Conservation (phyloP, 176 grass and related monocot species). For the Rhipidocladum racemiflorum region DNA sequence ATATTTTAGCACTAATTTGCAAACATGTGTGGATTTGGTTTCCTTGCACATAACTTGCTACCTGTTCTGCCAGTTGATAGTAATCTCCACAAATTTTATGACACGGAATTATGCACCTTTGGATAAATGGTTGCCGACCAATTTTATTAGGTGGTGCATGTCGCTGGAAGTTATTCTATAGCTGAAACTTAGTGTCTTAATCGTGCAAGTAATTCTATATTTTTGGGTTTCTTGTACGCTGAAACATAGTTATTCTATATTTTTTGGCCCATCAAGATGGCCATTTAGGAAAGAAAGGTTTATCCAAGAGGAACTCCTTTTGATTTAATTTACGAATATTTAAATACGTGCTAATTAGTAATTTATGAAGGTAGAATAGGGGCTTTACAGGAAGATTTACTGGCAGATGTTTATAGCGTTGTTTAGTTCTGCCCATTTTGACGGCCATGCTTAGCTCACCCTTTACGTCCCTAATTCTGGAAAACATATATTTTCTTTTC, state of each 20-base stretch:
- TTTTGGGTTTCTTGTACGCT: constrained; percentile 5
- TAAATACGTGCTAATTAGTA: neutral
- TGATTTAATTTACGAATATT: constrained; percentile 24
- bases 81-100: neutral
- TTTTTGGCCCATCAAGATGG: constrained; percentile 5
- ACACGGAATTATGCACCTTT: neutral
- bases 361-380: constrained; percentile 7
- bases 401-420: neutral
- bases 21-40: neutral
- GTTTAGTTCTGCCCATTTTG: neutral
- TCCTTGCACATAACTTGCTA: neutral
- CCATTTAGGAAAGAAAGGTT: constrained; percentile 8
- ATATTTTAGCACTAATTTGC: neutral
- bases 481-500: neutral
- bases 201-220: neutral
- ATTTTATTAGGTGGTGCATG: constrained; percentile 10
- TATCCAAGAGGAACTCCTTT: neutral
- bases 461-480: neutral
- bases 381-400: neutral
- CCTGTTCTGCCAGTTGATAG: neutral
- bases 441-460: neutral
- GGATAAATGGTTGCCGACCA: neutral
- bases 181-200: neutral
- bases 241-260: neutral
- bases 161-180: neutral